Percentiles rank a stretch among this genome's conserved stretches.
These are phyloP conservation scores for Penicillium brevicompactum DNA, from an alignment of 2,329 filamentous ascomycete genomes.

Conservation along the genomic window DNA sequence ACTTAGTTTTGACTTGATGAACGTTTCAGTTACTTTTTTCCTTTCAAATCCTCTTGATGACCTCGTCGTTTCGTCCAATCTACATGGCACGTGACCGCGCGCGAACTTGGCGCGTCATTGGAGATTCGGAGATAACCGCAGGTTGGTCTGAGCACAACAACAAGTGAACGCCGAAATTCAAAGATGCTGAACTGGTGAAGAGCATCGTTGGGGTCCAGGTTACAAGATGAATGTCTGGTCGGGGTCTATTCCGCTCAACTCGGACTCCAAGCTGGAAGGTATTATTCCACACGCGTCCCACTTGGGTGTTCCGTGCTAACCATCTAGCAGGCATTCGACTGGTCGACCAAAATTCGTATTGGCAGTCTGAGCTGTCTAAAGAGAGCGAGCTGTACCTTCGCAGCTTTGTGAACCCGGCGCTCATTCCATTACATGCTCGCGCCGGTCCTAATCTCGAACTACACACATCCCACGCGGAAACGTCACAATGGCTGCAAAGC, in stretches of 20 bases:
- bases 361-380: slow-evolving; percentile 38
- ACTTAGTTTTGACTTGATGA: not conserved
- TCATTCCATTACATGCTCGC: slow-evolving; percentile 44
- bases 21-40: not conserved
- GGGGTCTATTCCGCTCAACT: slow-evolving; percentile 33
- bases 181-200: slow-evolving; percentile 19
- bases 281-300: slow-evolving; percentile 20
- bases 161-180: not conserved
- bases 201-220: not conserved
- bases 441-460: slow-evolving; percentile 44
- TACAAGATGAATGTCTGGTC: slow-evolving; percentile 43
- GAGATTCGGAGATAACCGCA: slow-evolving; percentile 9
- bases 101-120: slow-evolving; percentile 18
- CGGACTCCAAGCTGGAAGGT: slow-evolving; percentile 35
- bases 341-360: slow-evolving; percentile 34
- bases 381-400: slow-evolving; percentile 35
- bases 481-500: slow-evolving; percentile 42
- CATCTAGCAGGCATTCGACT: slow-evolving; percentile 36
- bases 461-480: slow-evolving; percentile 34
- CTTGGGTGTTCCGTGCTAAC: slow-evolving; percentile 13
- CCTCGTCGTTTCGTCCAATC: not conserved
- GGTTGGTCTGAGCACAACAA: slow-evolving; percentile 1
- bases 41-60: not conserved
- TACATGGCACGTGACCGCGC: slow-evolving; percentile 21
- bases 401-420: slow-evolving; percentile 43